A percentile compares a stretch with the other conserved stretches of the same genome.
These are phyloP conservation scores for Waitea zeae DNA, from an alignment of 1,284 basidiomycete genomes.

Conservation along the genomic window DNA sequence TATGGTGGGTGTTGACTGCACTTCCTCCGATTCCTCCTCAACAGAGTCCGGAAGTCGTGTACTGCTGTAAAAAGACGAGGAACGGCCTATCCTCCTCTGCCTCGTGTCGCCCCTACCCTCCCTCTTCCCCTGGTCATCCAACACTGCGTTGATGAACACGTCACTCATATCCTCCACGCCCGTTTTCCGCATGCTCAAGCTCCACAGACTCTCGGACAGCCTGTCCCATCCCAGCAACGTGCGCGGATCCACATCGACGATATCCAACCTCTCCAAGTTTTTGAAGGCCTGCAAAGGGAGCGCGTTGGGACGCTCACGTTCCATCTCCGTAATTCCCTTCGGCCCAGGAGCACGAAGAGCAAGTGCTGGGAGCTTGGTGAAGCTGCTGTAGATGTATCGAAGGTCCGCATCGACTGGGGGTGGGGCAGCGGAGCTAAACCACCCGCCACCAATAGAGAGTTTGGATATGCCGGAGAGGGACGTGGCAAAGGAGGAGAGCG, in stretches of 20 bases:
- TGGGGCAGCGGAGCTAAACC: constrained; percentile 47
- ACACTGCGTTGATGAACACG: constrained; percentile 59
- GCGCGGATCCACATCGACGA: constrained; percentile 70
- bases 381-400: constrained; percentile 74
- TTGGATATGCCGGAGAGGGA: constrained; percentile 64
- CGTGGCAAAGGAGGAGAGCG: constrained; percentile 55
- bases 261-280: constrained; percentile 59
- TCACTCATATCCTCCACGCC: constrained; percentile 75
- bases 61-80: constrained; percentile 32
- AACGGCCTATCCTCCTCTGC: constrained; percentile 25
- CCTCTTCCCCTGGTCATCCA: constrained; percentile 53
- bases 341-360: constrained; percentile 39
- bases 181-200: constrained; percentile 60
- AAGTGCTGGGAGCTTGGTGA: constrained; percentile 76
- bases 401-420: constrained; percentile 53
- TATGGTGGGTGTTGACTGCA: constrained; percentile 9
- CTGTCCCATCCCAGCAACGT: constrained; percentile 76
- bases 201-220: constrained; percentile 52
- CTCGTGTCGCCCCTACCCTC: constrained; percentile 25
- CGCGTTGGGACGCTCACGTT: constrained; percentile 59
- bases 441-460: constrained; percentile 51
- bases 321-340: constrained; percentile 52
- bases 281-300: constrained; percentile 75
- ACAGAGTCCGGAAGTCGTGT: constrained; percentile 37
- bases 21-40: constrained; percentile 33